Percentiles rank a stretch among this genome's conserved stretches.
Evolutionary conservation across 1,284 basidiomycete genomes (phyloP).

Genomic region (Vanrija sp.): DNA sequence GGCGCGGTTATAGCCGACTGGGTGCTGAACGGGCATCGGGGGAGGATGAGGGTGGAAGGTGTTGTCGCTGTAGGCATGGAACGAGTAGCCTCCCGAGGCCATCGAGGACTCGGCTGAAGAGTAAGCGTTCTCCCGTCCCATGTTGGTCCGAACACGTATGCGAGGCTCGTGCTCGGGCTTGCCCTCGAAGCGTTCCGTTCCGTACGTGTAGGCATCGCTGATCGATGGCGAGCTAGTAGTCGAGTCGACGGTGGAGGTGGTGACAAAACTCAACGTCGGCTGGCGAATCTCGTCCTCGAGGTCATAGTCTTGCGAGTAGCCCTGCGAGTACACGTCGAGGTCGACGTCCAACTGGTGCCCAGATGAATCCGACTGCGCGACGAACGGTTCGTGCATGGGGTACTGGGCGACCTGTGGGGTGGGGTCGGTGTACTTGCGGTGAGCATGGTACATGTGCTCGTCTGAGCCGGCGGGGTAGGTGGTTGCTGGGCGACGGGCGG

Average conservation of each 20-base stretch:
- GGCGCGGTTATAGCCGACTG: conserved; percentile 5
- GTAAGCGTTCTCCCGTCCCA: conserved; percentile 40
- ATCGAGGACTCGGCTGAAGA: conserved; percentile 45
- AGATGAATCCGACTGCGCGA: background rate
- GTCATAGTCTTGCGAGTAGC: conserved; percentile 26
- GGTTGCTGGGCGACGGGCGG: conserved; percentile 30
- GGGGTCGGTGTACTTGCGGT: conserved; percentile 43
- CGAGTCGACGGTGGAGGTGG: conserved; percentile 42
- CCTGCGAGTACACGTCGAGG: conserved; percentile 36
- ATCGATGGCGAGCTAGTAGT: conserved; percentile 38
- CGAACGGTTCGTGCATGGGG: conserved; percentile 8
- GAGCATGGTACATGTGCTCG: conserved; percentile 23
- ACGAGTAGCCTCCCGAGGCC: conserved; percentile 38
- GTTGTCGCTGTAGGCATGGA: conserved; percentile 32
- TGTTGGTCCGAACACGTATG: conserved; percentile 29
- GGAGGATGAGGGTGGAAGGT: conserved; percentile 30
- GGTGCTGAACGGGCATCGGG: conserved; percentile 30
- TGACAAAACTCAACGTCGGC: conserved; percentile 45
- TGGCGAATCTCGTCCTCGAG: conserved; percentile 29
- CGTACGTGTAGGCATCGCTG: conserved; percentile 28
- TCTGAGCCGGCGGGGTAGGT: conserved; percentile 25
- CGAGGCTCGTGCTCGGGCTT: conserved; percentile 30
- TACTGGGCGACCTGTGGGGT: conserved; percentile 18
- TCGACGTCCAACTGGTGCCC: conserved; percentile 37
- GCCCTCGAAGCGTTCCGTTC: conserved; percentile 18